A percentile compares a stretch with the other conserved stretches of the same genome.
Conservation (phyloP, 805 yeast species). For the Kregervanrija fluxuum region DNA sequence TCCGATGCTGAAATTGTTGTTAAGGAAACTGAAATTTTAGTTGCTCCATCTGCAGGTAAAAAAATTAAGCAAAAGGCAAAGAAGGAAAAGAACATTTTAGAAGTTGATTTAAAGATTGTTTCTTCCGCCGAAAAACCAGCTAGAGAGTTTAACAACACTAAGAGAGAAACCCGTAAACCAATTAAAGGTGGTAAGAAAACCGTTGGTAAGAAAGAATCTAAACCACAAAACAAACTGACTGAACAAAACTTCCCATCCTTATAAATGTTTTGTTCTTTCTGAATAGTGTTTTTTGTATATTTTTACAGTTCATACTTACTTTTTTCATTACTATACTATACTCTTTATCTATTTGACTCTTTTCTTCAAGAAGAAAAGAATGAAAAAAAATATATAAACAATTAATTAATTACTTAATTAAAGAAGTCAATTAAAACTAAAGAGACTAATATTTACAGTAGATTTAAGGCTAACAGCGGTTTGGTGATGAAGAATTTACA, state of each 20-base stretch:
- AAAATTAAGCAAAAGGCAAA: constrained; percentile 61
- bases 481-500: no score
- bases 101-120: constrained; percentile 58
- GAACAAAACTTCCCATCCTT: constrained; percentile 74
- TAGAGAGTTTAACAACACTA: constrained; percentile 19
- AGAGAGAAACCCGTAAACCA: constrained; percentile 22
- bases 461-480: no score
- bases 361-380: no score
- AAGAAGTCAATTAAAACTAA: no score
- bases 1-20: constrained; percentile 52
- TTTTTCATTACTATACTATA: neutral
- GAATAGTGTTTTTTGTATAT: constrained; percentile 3
- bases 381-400: no score
- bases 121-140: constrained; percentile 43
- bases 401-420: no score
- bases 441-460: no score
- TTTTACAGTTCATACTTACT: neutral
- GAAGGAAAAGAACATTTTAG: constrained; percentile 77
- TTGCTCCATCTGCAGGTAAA: constrained; percentile 59
- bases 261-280: constrained; percentile 16
- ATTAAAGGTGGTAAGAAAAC: constrained; percentile 4
- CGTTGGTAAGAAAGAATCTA: constrained; percentile 10
- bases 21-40: constrained; percentile 56
- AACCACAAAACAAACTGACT: constrained; percentile 24
- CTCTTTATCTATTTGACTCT: no score